Conservation (phyloP, 306 rosid species). For the Oemleria cerasiformis region DNA sequence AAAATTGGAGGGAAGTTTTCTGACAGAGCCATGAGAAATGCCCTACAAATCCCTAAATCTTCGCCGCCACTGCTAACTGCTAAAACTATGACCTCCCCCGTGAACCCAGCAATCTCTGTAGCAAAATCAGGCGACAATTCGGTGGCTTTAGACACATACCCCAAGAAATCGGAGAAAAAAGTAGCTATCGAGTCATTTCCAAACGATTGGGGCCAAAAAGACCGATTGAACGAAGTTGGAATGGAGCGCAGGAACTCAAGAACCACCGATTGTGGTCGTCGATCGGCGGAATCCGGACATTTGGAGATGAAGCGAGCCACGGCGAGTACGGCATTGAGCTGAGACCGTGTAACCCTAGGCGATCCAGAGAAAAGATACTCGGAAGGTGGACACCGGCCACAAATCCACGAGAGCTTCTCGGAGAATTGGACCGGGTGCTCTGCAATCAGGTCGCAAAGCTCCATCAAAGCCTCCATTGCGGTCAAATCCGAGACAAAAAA, state of each 20-base stretch:
- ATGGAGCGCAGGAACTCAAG: constrained; percentile 70
- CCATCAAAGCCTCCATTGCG: constrained; percentile 82
- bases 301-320: constrained; percentile 78
- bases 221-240: constrained; percentile 58
- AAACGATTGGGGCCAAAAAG: constrained; percentile 84
- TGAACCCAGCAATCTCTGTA: constrained; percentile 49
- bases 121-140: constrained; percentile 67
- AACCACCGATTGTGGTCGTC: constrained; percentile 63
- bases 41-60: constrained; percentile 54
- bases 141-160: constrained; percentile 53
- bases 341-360: constrained; percentile 77
- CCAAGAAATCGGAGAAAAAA: constrained; percentile 59
- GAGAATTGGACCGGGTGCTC: constrained; percentile 66
- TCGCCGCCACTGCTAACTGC: constrained; percentile 47
- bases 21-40: constrained; percentile 63
- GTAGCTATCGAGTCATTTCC: constrained; percentile 53
- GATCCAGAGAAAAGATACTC: constrained; percentile 66
- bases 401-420: constrained; percentile 83
- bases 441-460: constrained; percentile 91
- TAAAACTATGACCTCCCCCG: constrained; percentile 53
- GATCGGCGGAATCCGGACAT: constrained; percentile 62
- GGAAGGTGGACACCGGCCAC: constrained; percentile 74
- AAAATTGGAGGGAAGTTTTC: constrained; percentile 63
- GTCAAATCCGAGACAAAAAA: constrained; percentile 21
- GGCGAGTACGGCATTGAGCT: constrained; percentile 90